These are phyloP conservation scores for Rosa chinensis DNA, from an alignment of 306 rosid genomes.

Conservation along the genomic window DNA sequence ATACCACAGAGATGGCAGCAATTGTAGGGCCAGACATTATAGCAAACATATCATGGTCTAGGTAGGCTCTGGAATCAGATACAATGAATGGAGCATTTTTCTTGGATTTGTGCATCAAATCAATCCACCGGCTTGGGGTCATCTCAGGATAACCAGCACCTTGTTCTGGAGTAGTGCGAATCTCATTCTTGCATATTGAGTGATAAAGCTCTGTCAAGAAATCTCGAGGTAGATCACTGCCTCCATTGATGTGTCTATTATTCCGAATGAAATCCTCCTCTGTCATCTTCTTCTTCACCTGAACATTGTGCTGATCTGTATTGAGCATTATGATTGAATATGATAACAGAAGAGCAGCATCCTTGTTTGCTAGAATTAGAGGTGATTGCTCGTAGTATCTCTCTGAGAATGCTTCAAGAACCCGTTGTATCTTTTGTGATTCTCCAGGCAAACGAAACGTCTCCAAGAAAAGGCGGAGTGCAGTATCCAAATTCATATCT, in stretches of 20 bases:
- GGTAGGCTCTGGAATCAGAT: slow-evolving; percentile 82
- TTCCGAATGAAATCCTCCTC: slow-evolving; percentile 94
- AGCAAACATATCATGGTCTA: slow-evolving; percentile 96
- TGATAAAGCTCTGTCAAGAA: slow-evolving; percentile 79
- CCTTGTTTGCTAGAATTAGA: slow-evolving; percentile 81
- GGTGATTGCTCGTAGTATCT: slow-evolving; percentile 97
- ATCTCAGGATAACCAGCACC: slow-evolving; percentile 92
- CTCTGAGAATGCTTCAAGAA: slow-evolving; percentile 98
- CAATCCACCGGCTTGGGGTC: slow-evolving; percentile 97
- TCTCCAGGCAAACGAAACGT: slow-evolving; percentile 97
- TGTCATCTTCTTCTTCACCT: slow-evolving; percentile 98
- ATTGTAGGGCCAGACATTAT: slow-evolving; percentile 97
- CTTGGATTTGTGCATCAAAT: slow-evolving; percentile 85
- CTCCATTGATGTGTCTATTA: slow-evolving; percentile 90
- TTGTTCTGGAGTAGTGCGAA: slow-evolving; percentile 92
- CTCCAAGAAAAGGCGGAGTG: slow-evolving; percentile 89
- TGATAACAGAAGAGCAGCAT: slow-evolving; percentile 90
- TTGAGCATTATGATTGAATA: slow-evolving; percentile 93
- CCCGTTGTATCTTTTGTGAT: slow-evolving; percentile 97
- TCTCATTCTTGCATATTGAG: slow-evolving; percentile 95
- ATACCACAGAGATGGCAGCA: slow-evolving; percentile 98
- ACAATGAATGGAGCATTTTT: slow-evolving; percentile 85
- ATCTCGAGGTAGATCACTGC: slow-evolving; percentile 91
- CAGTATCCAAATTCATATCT: slow-evolving; percentile 97
- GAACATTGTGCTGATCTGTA: slow-evolving; percentile 96